A percentile compares a stretch with the other conserved stretches of the same genome.
phyloP scores from a whole-genome alignment of 345 rosid genomes.

The Eucalyptus pauciflora region DNA sequence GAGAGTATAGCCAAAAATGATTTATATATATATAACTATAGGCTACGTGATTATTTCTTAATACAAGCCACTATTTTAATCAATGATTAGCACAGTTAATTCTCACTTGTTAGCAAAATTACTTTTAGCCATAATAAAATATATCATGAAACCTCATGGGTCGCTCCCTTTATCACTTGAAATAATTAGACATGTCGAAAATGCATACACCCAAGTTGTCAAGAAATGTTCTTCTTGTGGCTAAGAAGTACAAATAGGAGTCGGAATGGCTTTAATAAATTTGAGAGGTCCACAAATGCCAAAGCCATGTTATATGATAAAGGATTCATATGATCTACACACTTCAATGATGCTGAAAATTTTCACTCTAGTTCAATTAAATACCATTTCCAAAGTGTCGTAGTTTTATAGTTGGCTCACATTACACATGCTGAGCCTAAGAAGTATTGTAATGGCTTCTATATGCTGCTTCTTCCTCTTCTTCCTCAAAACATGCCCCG shows the following conservation, averaged over 20 bases:
- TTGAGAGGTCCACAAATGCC: background rate
- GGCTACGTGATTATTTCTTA: background rate
- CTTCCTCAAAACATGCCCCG: background rate
- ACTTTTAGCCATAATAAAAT: background rate
- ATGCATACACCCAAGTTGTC: background rate
- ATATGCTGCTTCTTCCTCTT: background rate
- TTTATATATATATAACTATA: background rate
- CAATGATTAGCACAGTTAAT: background rate
- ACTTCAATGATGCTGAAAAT: background rate
- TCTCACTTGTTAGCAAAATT: background rate
- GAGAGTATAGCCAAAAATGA: background rate
- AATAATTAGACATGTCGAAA: background rate
- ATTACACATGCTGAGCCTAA: too few relatives aligned
- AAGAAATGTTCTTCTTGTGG: background rate
- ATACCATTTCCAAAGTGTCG: background rate
- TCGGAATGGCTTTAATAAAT: background rate
- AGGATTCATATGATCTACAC: background rate
- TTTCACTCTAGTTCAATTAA: background rate
- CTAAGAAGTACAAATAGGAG: background rate
- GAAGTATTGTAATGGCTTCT: background rate
- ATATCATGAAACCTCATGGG: background rate
- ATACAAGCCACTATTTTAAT: background rate
- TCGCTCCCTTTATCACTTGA: background rate
- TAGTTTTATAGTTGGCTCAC: too few relatives aligned
- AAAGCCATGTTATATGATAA: background rate